Evolutionary conservation across 2,329 filamentous ascomycete species (phyloP), one percentile per base, ranked within the genome.

Genomic region (Trichoderma asperellum): DNA sequence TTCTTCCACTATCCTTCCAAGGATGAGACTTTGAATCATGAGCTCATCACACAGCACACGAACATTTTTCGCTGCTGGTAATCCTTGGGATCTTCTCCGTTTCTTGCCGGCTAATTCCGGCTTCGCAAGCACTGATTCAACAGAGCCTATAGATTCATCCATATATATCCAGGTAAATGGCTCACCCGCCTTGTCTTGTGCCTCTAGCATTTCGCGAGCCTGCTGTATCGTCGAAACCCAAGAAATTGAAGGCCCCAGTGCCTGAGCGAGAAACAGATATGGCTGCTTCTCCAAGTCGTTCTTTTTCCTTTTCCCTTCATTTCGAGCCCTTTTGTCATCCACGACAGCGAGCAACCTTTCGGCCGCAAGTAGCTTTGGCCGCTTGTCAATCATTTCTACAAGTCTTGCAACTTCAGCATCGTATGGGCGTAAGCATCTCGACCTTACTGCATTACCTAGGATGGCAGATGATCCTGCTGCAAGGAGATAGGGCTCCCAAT

Each of bases 21-120:
- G 79, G 72, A 99, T 97, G 70, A 98, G 82, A 78, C 94, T 97
- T 83, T 99, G 95, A 68, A 97, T 90, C 27, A 98, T 89, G 76
- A 95, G 89, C 80, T 98, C 95, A 77, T 96, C 91, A 68, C 90
- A 91, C 64, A 97, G 86, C 56, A 96, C 86, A 71, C 86, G 87
- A 47, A 94, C 83, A 70, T 80, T 86, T 74, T 85, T 83, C 14
- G 84, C 81, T 55, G 81, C 75, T 18, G 69, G 71, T 69, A 52
- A 68, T 10, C 58, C 73, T 56, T 57, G 77, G 69, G 70, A 80
- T 72, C 71, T 77, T 74, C 76, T 81, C 75, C 78, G 85, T 75
- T 79, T 83, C 79, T 81, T 87, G 74, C 77, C 71, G 2, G 61
- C 72, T 34, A 64, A 75, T 71, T 73, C 71, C 1, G 74, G 62